phyloP scores from a whole-genome alignment of 176 grass and related monocot genomes.

The Otatea glauca region DNA sequence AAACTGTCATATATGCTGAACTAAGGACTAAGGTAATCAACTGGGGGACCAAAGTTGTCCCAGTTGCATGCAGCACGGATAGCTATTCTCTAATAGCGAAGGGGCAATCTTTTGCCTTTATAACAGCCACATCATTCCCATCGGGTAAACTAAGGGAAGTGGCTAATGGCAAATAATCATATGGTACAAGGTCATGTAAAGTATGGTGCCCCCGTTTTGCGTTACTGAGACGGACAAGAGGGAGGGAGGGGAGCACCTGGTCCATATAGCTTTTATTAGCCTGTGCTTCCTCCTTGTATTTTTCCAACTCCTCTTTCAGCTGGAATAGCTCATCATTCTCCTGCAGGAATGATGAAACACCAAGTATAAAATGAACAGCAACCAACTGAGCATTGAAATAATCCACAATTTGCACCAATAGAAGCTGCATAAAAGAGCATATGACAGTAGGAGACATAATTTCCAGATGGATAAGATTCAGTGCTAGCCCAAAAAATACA shows the following conservation, averaged over 20 bases:
- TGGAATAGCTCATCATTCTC: slow-evolving; percentile 71
- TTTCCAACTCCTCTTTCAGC: slow-evolving; percentile 85
- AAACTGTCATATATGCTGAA: background rate
- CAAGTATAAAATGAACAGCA: background rate
- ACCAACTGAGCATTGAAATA: slow-evolving; percentile 9
- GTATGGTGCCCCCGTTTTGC: background rate
- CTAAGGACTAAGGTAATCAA: background rate
- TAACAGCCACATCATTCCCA: background rate
- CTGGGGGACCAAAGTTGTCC: background rate
- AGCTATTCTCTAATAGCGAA: background rate
- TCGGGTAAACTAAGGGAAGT: too few species aligned
- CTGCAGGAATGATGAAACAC: slow-evolving; percentile 41
- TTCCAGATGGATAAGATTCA: background rate
- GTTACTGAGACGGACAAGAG: background rate
- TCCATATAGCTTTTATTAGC: slow-evolving; percentile 96
- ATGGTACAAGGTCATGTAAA: background rate
- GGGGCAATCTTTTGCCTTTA: background rate
- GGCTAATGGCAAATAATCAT: too few species aligned
- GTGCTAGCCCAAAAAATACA: background rate
- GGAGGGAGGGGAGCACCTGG: slow-evolving; percentile 55
- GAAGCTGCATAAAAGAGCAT: slow-evolving; percentile 25
- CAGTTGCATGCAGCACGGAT: background rate
- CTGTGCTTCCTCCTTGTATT: slow-evolving; percentile 83
- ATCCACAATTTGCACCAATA: background rate
- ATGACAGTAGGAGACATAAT: background rate